Base-by-base conservation (phyloP, 805 yeast genomes). In the Zygotorulaspora sp. region DNA sequence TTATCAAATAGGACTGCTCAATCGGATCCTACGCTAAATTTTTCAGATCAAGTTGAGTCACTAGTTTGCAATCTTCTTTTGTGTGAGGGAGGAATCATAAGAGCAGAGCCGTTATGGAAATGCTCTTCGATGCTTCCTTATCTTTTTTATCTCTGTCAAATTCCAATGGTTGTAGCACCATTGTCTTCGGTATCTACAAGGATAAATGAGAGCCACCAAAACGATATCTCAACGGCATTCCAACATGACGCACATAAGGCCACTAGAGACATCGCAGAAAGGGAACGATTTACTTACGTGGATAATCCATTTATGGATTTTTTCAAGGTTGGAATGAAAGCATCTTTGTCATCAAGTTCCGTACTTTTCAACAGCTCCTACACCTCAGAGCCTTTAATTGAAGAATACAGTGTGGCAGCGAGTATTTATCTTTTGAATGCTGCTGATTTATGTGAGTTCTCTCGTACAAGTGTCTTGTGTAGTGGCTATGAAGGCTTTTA, bases 321-420 rank as follows among this genome's bases (percentile, higher is more conserved):
- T 47, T 49, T 55, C 11, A 55, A 53, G 27, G 44, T 51, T 18
- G 64, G 64, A 2, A 46, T 57, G 41, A 48, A 48, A 18, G 49
- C 57, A 1, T 40, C 54, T 2, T 19, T 59, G 6, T 58, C 62
- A 1, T 53, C 57, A 6, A 52, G 47, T 20, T 59, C 62, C 1
- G 48, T 57, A 4, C 44, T 59, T 9, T 53, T 45, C 35, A 59
- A 58, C 36, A 54, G 55, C 13, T 59, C 62, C 2, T 59, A 58
- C 35, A 59, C 64, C 2, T 32, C 42, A 30, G 64, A 59, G 34
- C 64, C 64, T 1, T 40, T 57, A 5, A 53, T 59, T 16, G 64
- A 59, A 39, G 64, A 59, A 26, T 59, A 55, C 33, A 58, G 64
- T 38, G 62, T 59, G 9, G 64, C 64, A 4, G 64, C 64, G 2